Conservation (phyloP, 768 basidiomycete genomes). For the Boletellus sp. region DNA sequence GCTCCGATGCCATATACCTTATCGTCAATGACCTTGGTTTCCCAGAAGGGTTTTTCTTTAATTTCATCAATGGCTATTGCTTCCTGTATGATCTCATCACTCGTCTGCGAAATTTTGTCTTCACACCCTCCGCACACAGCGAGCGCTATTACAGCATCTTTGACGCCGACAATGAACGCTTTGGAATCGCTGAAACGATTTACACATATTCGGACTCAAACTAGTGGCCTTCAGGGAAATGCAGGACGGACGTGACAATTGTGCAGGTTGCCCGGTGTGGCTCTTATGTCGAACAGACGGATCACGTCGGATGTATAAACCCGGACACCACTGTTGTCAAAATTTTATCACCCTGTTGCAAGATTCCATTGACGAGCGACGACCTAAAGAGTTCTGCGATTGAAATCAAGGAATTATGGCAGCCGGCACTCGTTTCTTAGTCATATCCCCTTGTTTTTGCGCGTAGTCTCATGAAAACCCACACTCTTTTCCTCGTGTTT, state of each 20-base stretch:
- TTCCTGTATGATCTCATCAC: slow-evolving; percentile 6
- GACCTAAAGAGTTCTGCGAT: too few species aligned
- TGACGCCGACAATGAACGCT: slow-evolving; percentile 36
- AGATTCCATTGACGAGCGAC: too few species aligned
- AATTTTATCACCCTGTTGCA: too few species aligned
- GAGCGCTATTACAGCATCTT: slow-evolving; percentile 45
- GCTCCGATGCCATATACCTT: slow-evolving; percentile 25
- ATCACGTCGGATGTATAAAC: too few species aligned
- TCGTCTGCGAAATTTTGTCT: not conserved
- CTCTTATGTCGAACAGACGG: too few species aligned
- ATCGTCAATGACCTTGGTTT: slow-evolving; percentile 24
- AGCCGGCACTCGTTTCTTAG: too few species aligned
- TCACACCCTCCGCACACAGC: slow-evolving; percentile 1
- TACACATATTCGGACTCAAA: slow-evolving; percentile 26
- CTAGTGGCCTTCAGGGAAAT: not conserved
- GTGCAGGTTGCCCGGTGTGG: not conserved
- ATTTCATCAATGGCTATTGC: slow-evolving; percentile 24
- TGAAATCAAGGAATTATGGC: too few species aligned
- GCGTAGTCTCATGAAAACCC: too few species aligned
- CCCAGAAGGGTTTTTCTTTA: slow-evolving; percentile 14
- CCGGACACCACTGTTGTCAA: too few species aligned
- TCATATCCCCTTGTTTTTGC: too few species aligned
- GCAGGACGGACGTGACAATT: not conserved
- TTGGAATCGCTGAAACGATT: slow-evolving; percentile 39
- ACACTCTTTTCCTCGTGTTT: too few species aligned